A percentile compares a stretch with the other conserved stretches of the same genome.
These are phyloP conservation scores for Glonium stellatum DNA, from an alignment of 495 filamentous ascomycete species.

Conservation along the genomic window DNA sequence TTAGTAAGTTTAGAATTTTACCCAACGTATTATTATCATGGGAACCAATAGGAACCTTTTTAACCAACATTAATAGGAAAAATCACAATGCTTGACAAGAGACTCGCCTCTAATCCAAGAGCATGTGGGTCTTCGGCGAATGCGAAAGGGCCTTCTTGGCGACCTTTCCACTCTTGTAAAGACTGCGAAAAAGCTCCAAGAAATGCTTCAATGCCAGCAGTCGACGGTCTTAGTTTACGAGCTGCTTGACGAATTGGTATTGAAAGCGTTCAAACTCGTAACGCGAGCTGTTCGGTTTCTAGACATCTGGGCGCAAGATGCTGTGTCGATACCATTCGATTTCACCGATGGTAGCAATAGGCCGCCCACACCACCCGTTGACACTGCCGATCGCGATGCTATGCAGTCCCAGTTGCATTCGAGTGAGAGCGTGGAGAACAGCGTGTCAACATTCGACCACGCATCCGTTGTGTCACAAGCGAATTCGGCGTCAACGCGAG, in stretches of 20 bases:
- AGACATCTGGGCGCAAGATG: conserved; percentile 78
- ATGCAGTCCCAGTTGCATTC: conserved; percentile 13
- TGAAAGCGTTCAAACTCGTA: conserved; percentile 91
- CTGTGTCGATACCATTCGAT: conserved; percentile 25
- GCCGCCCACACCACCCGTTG: conserved; percentile 63
- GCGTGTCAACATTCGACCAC: conserved; percentile 11
- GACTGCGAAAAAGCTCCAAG: conserved; percentile 73
- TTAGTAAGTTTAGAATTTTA: conserved; percentile 54
- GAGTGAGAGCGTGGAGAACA: conserved; percentile 15
- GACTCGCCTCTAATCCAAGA: conserved; percentile 66
- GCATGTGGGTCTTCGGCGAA: conserved; percentile 68
- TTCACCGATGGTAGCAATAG: conserved; percentile 36
- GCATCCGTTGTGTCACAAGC: conserved; percentile 20
- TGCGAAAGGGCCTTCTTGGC: conserved; percentile 77
- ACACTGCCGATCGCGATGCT: conserved; percentile 20
- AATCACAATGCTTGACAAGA: conserved; percentile 76
- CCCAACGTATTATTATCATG: background rate
- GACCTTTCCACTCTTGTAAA: conserved; percentile 87
- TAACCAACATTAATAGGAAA: conserved; percentile 55
- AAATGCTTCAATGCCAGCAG: conserved; percentile 46
- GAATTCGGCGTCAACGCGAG: conserved; percentile 14
- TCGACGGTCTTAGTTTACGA: conserved; percentile 52
- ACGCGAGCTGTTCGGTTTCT: conserved; percentile 83
- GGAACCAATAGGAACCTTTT: background rate
- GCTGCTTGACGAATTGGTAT: conserved; percentile 82